These are phyloP conservation scores for Trametes pubescens DNA, from an alignment of 1,284 basidiomycete species.

Conservation along the genomic window DNA sequence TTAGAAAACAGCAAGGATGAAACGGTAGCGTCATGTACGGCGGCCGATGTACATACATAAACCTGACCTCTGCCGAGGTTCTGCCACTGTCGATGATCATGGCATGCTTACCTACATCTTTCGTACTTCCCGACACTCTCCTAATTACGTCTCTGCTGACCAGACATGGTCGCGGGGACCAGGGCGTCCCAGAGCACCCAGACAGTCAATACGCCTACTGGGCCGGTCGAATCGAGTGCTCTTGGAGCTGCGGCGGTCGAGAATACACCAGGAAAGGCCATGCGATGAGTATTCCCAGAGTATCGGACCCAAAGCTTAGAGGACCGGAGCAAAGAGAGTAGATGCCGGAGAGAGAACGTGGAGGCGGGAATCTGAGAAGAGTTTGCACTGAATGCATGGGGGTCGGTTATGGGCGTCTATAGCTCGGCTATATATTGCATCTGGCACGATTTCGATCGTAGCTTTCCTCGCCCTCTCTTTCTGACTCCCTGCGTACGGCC, in stretches of 20 bases:
- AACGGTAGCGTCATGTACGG: too few species aligned
- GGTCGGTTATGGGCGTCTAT: constrained; percentile 24
- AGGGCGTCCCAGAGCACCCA: not conserved
- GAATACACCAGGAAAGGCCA: not conserved
- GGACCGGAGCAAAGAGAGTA: not conserved
- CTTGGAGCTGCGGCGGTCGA: not conserved
- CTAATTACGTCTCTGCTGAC: not conserved
- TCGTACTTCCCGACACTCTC: not conserved
- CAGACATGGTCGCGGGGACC: too few species aligned
- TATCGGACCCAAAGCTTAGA: not conserved
- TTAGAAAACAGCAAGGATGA: too few species aligned
- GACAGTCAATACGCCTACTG: not conserved
- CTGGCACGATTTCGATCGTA: constrained; percentile 27
- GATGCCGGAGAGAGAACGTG: constrained; percentile 1
- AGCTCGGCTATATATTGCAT: constrained; percentile 4
- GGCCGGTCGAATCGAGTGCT: not conserved
- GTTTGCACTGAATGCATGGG: not conserved
- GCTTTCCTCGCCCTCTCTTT: constrained; percentile 18
- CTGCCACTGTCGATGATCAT: not conserved
- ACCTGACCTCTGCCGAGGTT: not conserved
- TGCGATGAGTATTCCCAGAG: not conserved
- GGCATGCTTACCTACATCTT: not conserved
- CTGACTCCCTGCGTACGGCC: constrained; percentile 23
- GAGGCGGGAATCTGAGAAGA: constrained; percentile 4
- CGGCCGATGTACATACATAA: not conserved